phyloP scores from a whole-genome alignment of 176 grass and related monocot species.

The Zoysia pacifica region DNA sequence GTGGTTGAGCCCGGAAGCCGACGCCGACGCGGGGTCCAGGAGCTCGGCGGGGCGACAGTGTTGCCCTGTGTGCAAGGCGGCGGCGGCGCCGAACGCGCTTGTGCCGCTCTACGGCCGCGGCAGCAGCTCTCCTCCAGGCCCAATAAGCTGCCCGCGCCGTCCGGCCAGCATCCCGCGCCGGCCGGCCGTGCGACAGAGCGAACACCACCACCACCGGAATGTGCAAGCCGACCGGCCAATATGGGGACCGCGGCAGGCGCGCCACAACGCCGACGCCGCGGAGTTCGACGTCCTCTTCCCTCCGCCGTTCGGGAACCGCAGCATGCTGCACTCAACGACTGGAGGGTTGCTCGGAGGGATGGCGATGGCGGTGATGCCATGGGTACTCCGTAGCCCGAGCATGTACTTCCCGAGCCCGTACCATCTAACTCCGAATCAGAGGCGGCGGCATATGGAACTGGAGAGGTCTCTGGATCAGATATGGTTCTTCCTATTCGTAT shows the following conservation, averaged over 20 bases:
- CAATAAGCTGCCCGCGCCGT: conserved; percentile 20
- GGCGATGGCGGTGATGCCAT: conserved; percentile 58
- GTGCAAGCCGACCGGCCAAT: not conserved
- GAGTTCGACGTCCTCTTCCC: conserved; percentile 17
- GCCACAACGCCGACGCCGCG: not conserved
- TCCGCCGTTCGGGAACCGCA: not conserved
- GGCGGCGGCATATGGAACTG: conserved; percentile 59
- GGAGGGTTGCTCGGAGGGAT: conserved; percentile 60
- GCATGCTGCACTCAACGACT: conserved; percentile 45
- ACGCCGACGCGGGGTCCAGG: not conserved
- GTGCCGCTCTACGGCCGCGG: conserved; percentile 93
- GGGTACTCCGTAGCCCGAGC: conserved; percentile 37
- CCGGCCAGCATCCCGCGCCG: conserved; percentile 43
- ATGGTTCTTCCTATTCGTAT: conserved; percentile 68
- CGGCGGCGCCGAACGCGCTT: conserved; percentile 49
- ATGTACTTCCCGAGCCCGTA: conserved; percentile 50
- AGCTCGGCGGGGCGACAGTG: conserved; percentile 42
- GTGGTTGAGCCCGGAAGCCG: conserved; percentile 62
- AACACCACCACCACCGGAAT: not conserved
- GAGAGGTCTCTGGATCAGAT: conserved; percentile 84
- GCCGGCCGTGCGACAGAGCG: conserved; percentile 25
- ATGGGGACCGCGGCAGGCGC: not conserved
- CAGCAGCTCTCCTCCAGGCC: conserved; percentile 13
- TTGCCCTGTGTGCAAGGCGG: conserved; percentile 90
- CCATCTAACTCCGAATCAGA: conserved; percentile 50